Base-by-base conservation (phyloP, 2,329 filamentous ascomycete genomes). In the Podosphaera fusca region DNA sequence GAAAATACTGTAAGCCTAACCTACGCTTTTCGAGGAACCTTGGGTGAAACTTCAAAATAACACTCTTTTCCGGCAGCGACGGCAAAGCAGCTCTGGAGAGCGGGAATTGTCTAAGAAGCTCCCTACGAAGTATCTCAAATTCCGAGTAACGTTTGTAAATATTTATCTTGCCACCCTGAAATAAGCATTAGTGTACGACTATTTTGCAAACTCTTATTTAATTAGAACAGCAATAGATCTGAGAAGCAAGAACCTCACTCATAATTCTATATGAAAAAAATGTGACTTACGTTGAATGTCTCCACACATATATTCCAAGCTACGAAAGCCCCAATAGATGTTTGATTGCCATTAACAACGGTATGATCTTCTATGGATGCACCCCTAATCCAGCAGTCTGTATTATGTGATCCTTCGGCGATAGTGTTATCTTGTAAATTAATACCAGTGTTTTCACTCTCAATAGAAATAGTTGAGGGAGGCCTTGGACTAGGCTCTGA, bases 231-330 rank as follows among this genome's bases (percentile, higher is more conserved):
- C 4, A 56, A 59, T 52, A 59, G 57, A 47, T 33, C 21, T 31
- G 35, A 42, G 10, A 12, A 6, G 21, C 38, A 7, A 12, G 10
- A 42, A 42, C n/a, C 38, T 42, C 21, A 3, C 21, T 31, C 31
- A 12, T 31, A 34, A 14, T 46, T 33, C 33, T 10, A 2, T n/a
- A 49, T 45, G 14, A 21, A 6, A 34, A 21, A 42, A 42, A 42
- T 14, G 14, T 21, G 6, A 76, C 80, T 68, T 67, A 89, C 87
- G 69, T 81, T 84, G 55, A 96, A 72, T 2, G 88, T 95, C 68
- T 92, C 82, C 50, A 98, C 86, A 53, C 77, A 80, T 65, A 92
- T 88, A 67, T 87, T 92, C 86, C 87, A 98, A 6, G 95, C 88
- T 1, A 95, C 87, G 71, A 96, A 98, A 1, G 89, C 85, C n/a